Evolutionary conservation across 495 filamentous ascomycete genomes (phyloP).

Genomic region (Lentithecium fluviatile): DNA sequence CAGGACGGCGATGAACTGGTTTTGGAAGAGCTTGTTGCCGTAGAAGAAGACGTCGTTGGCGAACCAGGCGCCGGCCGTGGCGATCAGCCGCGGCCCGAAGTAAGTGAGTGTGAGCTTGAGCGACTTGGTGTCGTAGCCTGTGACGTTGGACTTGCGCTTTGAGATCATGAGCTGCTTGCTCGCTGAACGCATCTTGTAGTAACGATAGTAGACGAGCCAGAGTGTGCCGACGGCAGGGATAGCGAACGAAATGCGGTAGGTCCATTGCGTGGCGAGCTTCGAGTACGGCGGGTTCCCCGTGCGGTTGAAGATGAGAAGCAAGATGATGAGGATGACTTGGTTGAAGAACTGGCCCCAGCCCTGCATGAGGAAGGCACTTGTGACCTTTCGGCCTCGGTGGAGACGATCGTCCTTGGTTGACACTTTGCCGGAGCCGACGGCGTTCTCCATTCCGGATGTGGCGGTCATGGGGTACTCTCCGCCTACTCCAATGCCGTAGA

Average conservation of each 20-base stretch:
- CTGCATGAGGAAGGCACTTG: conserved; percentile 92
- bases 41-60: conserved; percentile 96
- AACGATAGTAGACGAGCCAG: conserved; percentile 91
- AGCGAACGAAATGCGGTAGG: conserved; percentile 80
- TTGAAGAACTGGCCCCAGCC: conserved; percentile 94
- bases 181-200: conserved; percentile 78
- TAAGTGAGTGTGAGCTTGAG: conserved; percentile 69
- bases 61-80: conserved; percentile 82
- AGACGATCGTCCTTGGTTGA: conserved; percentile 87
- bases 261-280: conserved; percentile 69
- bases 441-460: conserved; percentile 92
- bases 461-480: conserved; percentile 96
- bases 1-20: conserved; percentile 77
- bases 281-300: conserved; percentile 72
- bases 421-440: conserved; percentile 75
- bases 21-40: conserved; percentile 95
- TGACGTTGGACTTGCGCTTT: conserved; percentile 82
- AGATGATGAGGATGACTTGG: conserved; percentile 77
- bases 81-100: conserved; percentile 81
- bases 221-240: conserved; percentile 81
- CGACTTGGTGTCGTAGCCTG: conserved; percentile 82
- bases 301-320: conserved; percentile 78
- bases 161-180: conserved; percentile 69
- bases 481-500: conserved; percentile 88
- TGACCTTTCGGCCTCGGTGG: conserved; percentile 90